Evolutionary conservation across 768 basidiomycete genomes (phyloP).

Genomic region (Podaxis sp.): DNA sequence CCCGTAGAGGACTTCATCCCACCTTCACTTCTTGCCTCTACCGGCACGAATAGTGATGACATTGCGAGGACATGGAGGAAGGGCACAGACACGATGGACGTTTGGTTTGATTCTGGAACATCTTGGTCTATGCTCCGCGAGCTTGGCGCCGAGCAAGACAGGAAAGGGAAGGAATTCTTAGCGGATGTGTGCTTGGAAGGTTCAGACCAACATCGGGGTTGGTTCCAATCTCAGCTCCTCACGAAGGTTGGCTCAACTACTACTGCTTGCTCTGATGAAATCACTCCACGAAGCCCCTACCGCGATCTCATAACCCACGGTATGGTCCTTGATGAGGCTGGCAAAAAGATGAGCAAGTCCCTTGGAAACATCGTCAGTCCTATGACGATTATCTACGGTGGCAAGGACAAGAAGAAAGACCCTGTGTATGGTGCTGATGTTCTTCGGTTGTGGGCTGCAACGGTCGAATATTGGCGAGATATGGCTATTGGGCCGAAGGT

Average conservation of each 20-base stretch:
- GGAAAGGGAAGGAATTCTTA: constrained; percentile 28
- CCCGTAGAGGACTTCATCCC: constrained; percentile 79
- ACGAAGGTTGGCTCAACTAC: constrained; percentile 60
- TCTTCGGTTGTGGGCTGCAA: constrained; percentile 87
- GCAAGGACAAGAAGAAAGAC: constrained; percentile 62
- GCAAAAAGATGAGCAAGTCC: constrained; percentile 98
- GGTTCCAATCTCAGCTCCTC: constrained; percentile 95
- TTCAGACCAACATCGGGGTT: constrained; percentile 95
- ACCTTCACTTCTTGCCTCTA: constrained; percentile 46
- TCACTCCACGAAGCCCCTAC: constrained; percentile 52
- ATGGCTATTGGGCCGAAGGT: constrained; percentile 80
- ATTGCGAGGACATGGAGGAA: constrained; percentile 57
- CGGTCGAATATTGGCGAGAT: constrained; percentile 86
- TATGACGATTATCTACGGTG: constrained; percentile 73
- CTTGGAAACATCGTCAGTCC: constrained; percentile 90
- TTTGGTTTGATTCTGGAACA: constrained; percentile 98
- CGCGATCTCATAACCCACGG: constrained; percentile 88
- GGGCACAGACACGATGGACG: constrained; percentile 95
- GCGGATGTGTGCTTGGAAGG: constrained; percentile 94
- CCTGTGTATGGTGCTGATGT: constrained; percentile 85
- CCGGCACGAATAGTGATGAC: constrained; percentile 17
- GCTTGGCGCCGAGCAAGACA: constrained; percentile 25
- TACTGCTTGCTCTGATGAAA: constrained; percentile 19
- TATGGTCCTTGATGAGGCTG: constrained; percentile 88
- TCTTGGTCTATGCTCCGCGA: constrained; percentile 80